Base-by-base conservation (phyloP, 306 rosid species). In the Lupinus albus region DNA sequence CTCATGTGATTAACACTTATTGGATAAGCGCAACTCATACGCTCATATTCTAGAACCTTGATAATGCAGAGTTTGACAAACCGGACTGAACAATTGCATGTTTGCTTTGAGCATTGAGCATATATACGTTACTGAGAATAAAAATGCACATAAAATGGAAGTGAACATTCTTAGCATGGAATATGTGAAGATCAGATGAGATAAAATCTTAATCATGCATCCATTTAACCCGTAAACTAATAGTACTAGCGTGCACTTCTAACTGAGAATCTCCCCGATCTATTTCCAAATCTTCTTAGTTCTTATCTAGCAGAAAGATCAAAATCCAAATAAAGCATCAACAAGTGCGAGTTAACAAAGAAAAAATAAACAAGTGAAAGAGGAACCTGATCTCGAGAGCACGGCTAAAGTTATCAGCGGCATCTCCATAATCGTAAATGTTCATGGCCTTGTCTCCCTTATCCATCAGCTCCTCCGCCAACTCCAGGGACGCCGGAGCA, bases 301-400 rank as follows among this genome's bases (percentile, higher is more conserved):
- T 33, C 38, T 33, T 5, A 33, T 33, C 7, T 63, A 48, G 14
- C 28, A 11, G 4, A 17, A n/a, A 18, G 4, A 62, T 54, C 59
- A 50, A 57, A 72, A 7, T 63, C 45, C 33, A 44, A 70, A 9
- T 13, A 7, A 28, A 55, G 57, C 21, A 4, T 3, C 57, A 64
- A 18, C 20, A 21, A 6, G 50, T 51, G 4, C 45, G 45, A 39
- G 9, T 39, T 39, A 39, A 39, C 12, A 12, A 1, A 10, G 3
- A 39, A 39, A 39, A 39, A 39, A 39, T 8, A 38, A 39, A 12
- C 3, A 9, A 63, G 58, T 44, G 42, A 57, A 60, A 63, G 25
- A 74, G 74, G 69, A 84, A 93, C 99, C 96, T 90, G 80, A 89
- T 93, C 77, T 93, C 99, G 0, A 93, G 89, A 75, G 92, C 89